Percentiles rank a stretch among this genome's conserved stretches.
These are phyloP conservation scores for Linum tenue DNA, from an alignment of 345 rosid species.

Conservation along the genomic window DNA sequence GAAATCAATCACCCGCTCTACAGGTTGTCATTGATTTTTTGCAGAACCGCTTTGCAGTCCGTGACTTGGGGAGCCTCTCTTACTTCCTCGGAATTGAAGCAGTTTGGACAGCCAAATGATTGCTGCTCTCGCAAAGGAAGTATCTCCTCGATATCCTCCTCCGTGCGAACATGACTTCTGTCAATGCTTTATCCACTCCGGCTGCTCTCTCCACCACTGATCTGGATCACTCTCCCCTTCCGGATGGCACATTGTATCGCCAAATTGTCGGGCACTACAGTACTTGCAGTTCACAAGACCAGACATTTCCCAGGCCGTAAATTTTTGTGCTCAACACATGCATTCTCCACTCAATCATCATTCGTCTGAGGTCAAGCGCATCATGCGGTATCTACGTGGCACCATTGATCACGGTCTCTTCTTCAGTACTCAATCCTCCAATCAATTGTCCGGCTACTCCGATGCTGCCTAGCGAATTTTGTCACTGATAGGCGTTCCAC, in stretches of 20 bases:
- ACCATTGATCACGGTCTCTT: conserved; percentile 8
- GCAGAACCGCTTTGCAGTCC: background rate
- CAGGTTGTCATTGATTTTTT: background rate
- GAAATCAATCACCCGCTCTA: background rate
- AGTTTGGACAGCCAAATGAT: background rate
- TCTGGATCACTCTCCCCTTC: background rate
- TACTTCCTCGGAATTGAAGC: conserved; percentile 8
- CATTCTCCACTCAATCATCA: conserved; percentile 9
- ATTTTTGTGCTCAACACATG: conserved; percentile 1
- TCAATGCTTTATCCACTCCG: conserved; percentile 10
- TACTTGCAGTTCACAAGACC: conserved; percentile 5
- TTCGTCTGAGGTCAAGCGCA: conserved; percentile 5
- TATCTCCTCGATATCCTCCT: conserved; percentile 8
- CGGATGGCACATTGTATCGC: conserved; percentile 1
- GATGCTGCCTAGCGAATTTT: conserved; percentile 8
- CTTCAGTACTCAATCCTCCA: background rate
- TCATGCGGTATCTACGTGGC: conserved; percentile 10
- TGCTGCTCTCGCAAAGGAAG: background rate
- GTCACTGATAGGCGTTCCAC: background rate
- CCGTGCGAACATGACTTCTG: conserved; percentile 8
- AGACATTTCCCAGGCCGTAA: background rate
- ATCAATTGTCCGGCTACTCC: conserved; percentile 6
- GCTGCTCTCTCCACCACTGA: conserved; percentile 1
- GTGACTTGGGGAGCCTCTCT: background rate
- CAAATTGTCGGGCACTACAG: conserved; percentile 4